Conservation (phyloP, 2,329 filamentous ascomycete genomes). For the Truncatella angustata region DNA sequence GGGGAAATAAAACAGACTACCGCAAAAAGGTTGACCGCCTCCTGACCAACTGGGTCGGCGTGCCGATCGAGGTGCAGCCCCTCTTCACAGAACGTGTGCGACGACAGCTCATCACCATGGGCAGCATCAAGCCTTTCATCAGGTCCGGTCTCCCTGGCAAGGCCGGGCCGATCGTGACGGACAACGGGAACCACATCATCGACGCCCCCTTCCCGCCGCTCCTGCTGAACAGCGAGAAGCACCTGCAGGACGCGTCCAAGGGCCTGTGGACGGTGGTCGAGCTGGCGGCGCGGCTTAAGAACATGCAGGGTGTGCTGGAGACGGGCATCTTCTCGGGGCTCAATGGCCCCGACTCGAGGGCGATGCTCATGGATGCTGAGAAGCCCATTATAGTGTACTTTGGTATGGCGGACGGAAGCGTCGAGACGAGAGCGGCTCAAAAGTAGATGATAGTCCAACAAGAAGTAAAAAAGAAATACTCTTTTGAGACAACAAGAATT, state of each 20-base stretch:
- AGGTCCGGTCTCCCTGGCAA: constrained; percentile 73
- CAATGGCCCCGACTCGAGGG: constrained; percentile 67
- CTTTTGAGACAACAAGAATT: too few relatives aligned
- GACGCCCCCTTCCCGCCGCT: constrained; percentile 85
- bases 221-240: constrained; percentile 46
- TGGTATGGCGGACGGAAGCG: constrained; percentile 76
- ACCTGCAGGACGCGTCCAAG: constrained; percentile 52
- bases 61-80: constrained; percentile 93
- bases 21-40: constrained; percentile 82
- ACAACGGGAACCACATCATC: constrained; percentile 86
- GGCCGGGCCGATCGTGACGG: constrained; percentile 75
- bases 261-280: constrained; percentile 79
- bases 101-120: constrained; percentile 67
- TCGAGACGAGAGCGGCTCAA: constrained; percentile 38
- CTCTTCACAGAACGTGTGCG: constrained; percentile 78
- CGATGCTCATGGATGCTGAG: constrained; percentile 63
- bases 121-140: constrained; percentile 68
- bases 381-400: constrained; percentile 95
- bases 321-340: constrained; percentile 86
- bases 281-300: constrained; percentile 72
- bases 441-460: not conserved
- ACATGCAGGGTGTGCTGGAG: constrained; percentile 83
- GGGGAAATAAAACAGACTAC: constrained; percentile 70
- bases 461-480: too few relatives aligned
- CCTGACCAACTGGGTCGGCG: constrained; percentile 71